A percentile compares a stretch with the other conserved stretches of the same genome.
Evolutionary conservation across 2,329 filamentous ascomycete species (phyloP).

Genomic region (Ilyonectria robusta): DNA sequence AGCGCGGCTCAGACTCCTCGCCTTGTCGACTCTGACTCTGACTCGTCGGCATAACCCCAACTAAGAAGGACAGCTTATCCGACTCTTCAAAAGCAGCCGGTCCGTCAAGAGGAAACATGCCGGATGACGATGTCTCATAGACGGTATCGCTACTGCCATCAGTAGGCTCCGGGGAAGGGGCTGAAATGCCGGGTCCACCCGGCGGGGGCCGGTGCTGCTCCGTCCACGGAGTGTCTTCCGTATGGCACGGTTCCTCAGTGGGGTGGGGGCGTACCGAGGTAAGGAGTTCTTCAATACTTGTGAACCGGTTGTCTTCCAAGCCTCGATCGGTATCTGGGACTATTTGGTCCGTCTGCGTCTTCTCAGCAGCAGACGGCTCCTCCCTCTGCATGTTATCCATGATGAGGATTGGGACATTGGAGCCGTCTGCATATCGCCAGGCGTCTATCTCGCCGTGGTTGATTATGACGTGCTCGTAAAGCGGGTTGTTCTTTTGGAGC

Average conservation of each 20-base stretch:
- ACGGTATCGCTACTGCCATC: neutral
- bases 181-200: too few relatives aligned
- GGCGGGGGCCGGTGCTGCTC: too few relatives aligned
- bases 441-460: constrained; percentile 1
- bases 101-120: too few relatives aligned
- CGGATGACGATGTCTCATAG: too few relatives aligned
- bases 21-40: neutral
- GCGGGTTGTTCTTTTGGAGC: constrained; percentile 11
- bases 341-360: constrained; percentile 13
- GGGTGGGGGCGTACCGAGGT: neutral
- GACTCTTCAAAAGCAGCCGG: too few relatives aligned
- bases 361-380: neutral
- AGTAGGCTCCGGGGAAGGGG: neutral
- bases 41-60: neutral
- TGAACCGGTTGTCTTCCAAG: neutral
- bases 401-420: neutral
- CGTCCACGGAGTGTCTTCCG: too few relatives aligned
- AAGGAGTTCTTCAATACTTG: constrained; percentile 10
- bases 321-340: constrained; percentile 21
- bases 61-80: too few relatives aligned
- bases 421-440: constrained; percentile 10
- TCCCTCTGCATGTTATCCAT: constrained; percentile 10
- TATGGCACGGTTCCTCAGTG: too few relatives aligned
- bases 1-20: too few relatives aligned
- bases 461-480: constrained; percentile 8